phyloP scores from a whole-genome alignment of 2,329 filamentous ascomycete genomes.

The Trichoderma lentiforme region DNA sequence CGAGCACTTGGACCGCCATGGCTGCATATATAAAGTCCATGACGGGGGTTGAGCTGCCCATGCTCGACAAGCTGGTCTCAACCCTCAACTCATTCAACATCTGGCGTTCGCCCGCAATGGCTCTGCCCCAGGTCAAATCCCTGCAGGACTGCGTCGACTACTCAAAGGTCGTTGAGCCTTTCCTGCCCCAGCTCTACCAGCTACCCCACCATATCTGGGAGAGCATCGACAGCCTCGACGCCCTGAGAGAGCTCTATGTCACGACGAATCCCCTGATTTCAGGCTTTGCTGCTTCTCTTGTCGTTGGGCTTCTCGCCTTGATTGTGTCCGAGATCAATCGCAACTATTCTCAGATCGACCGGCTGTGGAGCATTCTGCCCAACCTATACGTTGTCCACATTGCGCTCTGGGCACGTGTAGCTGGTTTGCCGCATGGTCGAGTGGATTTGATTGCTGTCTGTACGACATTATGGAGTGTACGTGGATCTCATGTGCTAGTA shows the following conservation, averaged over 20 bases:
- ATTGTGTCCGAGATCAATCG: conserved; percentile 78
- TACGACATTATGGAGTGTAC: conserved; percentile 75
- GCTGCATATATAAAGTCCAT: conserved; percentile 12
- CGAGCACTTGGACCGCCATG: background rate
- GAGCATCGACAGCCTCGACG: conserved; percentile 56
- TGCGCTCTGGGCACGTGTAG: conserved; percentile 73
- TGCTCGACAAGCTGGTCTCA: background rate
- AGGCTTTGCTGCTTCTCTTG: conserved; percentile 67
- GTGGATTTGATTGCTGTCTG: conserved; percentile 71
- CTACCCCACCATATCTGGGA: conserved; percentile 64
- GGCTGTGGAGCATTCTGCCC: conserved; percentile 86
- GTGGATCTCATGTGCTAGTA: conserved; percentile 27
- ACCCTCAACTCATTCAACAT: background rate
- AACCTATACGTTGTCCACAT: conserved; percentile 85
- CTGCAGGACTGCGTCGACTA: conserved; percentile 76
- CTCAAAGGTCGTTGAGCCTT: conserved; percentile 70
- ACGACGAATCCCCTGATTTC: conserved; percentile 83
- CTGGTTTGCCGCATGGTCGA: conserved; percentile 65
- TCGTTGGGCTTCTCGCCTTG: conserved; percentile 69
- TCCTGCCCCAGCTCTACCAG: conserved; percentile 63
- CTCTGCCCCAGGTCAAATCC: conserved; percentile 67
- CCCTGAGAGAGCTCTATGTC: conserved; percentile 69
- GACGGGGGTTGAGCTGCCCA: conserved; percentile 2
- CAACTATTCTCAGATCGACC: conserved; percentile 97
- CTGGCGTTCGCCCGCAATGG: conserved; percentile 45